Percentiles rank a stretch among this genome's conserved stretches.
Conservation (phyloP, 257 asterid genomes). For the Capsicum pubescens region DNA sequence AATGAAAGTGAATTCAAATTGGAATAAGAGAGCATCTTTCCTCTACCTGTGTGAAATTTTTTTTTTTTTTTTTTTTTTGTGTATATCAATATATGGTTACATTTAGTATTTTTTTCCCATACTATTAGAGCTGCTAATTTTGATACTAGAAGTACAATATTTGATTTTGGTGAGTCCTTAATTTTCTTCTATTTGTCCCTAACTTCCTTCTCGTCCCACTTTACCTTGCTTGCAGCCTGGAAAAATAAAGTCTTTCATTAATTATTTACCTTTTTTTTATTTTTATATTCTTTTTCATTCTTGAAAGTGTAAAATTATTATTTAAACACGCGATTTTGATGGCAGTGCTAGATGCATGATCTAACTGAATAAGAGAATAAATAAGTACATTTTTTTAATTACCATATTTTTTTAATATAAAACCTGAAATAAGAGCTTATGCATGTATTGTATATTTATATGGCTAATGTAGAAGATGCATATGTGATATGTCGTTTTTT, state of each 20-base stretch:
- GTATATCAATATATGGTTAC: background rate
- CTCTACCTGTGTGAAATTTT: no score
- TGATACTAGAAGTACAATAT: background rate
- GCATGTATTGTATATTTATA: background rate
- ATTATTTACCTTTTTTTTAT: background rate
- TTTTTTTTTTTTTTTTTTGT: background rate
- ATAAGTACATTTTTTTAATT: background rate
- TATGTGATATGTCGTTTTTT: background rate
- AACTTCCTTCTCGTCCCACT: background rate
- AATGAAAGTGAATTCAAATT: background rate
- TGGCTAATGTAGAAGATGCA: background rate
- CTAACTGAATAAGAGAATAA: background rate
- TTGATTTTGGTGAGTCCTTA: background rate
- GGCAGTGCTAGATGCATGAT: background rate
- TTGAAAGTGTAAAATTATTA: background rate
- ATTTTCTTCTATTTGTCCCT: background rate
- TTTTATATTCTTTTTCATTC: background rate
- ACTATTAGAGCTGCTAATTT: background rate
- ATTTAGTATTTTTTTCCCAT: background rate
- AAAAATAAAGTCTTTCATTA: background rate
- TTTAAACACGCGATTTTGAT: background rate
- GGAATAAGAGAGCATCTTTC: background rate
- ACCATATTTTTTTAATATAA: background rate
- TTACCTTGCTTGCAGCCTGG: background rate
- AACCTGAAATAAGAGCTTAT: background rate